A percentile compares a stretch with the other conserved stretches of the same genome.
Evolutionary conservation across 306 rosid genomes (phyloP).

Genomic region (Parietaria judaica): DNA sequence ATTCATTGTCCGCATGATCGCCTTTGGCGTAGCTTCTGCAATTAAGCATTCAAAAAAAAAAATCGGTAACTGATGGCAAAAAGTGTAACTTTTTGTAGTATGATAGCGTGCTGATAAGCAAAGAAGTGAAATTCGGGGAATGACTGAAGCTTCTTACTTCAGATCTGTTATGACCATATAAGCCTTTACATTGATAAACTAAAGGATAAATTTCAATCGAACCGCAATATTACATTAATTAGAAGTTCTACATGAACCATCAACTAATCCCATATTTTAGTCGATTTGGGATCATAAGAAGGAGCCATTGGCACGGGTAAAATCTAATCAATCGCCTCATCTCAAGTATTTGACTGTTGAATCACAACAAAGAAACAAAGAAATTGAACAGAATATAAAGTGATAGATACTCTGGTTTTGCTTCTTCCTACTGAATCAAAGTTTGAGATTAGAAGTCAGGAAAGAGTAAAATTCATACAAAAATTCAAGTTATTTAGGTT

Average conservation of each 20-base stretch:
- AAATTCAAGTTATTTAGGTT: not conserved
- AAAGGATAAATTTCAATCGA: not conserved
- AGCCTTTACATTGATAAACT: not conserved
- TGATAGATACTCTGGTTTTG: not conserved
- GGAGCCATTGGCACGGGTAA: not conserved
- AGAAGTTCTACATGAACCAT: not conserved
- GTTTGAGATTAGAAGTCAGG: not conserved
- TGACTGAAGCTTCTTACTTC: not conserved
- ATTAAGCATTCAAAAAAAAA: conserved; percentile 21
- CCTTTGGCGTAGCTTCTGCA: conserved; percentile 99
- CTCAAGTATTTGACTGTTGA: not conserved
- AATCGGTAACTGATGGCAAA: not conserved
- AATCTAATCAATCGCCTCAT: not conserved
- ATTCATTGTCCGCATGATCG: conserved; percentile 98
- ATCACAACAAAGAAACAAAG: not conserved
- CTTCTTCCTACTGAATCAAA: not conserved
- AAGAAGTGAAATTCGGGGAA: not conserved
- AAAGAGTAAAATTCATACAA: conserved; percentile 1
- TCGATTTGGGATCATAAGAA: no score
- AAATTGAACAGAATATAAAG: not conserved
- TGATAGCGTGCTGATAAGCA: no score
- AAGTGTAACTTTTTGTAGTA: no score
- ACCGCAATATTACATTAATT: not conserved
- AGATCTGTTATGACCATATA: not conserved
- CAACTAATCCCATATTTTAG: no score